These are phyloP conservation scores for Colletotrichum salicis DNA, from an alignment of 2,329 filamentous ascomycete species.

Conservation along the genomic window DNA sequence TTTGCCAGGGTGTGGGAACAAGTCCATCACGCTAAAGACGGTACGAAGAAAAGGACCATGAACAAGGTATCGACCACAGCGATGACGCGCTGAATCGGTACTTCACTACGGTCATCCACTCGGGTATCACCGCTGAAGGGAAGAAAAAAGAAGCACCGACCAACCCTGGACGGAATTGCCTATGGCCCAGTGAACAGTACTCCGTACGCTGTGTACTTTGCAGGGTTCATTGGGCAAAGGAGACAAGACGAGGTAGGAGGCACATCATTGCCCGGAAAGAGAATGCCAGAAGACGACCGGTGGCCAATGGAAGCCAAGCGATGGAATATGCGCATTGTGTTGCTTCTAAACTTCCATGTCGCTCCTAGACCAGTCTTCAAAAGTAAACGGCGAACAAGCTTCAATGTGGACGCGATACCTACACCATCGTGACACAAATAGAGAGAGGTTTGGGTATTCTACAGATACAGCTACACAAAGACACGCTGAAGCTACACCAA, in stretches of 20 bases:
- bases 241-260: conserved; percentile 25
- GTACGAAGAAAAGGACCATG: background rate
- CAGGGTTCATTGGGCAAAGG: conserved; percentile 17
- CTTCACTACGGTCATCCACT: background rate
- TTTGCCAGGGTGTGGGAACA: background rate
- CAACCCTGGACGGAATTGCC: conserved; percentile 26
- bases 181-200: background rate
- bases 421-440: background rate
- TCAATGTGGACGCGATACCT: background rate
- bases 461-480: background rate
- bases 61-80: background rate
- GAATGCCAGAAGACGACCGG: background rate
- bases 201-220: background rate
- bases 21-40: background rate
- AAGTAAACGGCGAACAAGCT: background rate
- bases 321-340: conserved; percentile 5
- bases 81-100: background rate
- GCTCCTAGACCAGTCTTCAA: background rate
- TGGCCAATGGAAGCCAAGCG: conserved; percentile 1
- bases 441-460: background rate
- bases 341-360: background rate
- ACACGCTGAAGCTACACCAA: background rate
- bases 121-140: background rate
- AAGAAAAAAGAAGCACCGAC: background rate
- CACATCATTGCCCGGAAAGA: conserved; percentile 17